These are phyloP conservation scores for Phialophora verrucosa DNA, from an alignment of 2,329 filamentous ascomycete species.

Conservation along the genomic window DNA sequence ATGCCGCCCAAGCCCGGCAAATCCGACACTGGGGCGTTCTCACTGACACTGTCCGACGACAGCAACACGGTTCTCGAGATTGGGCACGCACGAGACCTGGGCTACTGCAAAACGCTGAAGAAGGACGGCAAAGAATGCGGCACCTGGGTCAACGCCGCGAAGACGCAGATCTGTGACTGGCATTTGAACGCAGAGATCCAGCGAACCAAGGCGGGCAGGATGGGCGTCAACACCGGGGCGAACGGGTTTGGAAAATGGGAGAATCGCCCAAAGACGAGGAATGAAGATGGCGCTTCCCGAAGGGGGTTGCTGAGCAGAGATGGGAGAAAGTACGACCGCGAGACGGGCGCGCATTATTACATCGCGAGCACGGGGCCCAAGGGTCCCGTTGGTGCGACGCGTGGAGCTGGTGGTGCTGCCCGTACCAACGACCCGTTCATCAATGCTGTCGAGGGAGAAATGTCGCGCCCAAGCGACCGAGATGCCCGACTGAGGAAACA, in stretches of 20 bases:
- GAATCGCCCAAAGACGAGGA: background rate
- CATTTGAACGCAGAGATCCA: slow-evolving; percentile 83
- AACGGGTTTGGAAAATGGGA: slow-evolving; percentile 50
- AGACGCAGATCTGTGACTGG: slow-evolving; percentile 90
- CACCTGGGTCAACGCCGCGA: slow-evolving; percentile 84
- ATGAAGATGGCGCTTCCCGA: slow-evolving; percentile 28
- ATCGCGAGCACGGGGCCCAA: slow-evolving; percentile 42
- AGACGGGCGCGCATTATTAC: slow-evolving; percentile 53
- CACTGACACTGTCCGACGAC: slow-evolving; percentile 80
- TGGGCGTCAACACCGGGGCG: slow-evolving; percentile 78
- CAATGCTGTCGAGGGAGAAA: slow-evolving; percentile 42
- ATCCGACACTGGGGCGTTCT: slow-evolving; percentile 81
- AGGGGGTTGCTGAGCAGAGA: slow-evolving; percentile 31
- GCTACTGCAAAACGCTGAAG: slow-evolving; percentile 82
- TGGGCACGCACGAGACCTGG: slow-evolving; percentile 81
- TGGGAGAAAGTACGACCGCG: slow-evolving; percentile 46
- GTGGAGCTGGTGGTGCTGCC: background rate
- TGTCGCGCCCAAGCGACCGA: slow-evolving; percentile 47
- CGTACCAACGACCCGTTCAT: slow-evolving; percentile 49
- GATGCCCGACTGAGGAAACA: slow-evolving; percentile 51
- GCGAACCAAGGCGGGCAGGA: slow-evolving; percentile 69
- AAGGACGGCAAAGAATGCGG: slow-evolving; percentile 83
- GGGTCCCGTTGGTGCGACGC: background rate
- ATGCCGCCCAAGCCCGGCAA: slow-evolving; percentile 82
- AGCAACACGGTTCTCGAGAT: slow-evolving; percentile 90